Base-by-base conservation (phyloP, 768 basidiomycete genomes). In the Chlorophyllum brunneum region DNA sequence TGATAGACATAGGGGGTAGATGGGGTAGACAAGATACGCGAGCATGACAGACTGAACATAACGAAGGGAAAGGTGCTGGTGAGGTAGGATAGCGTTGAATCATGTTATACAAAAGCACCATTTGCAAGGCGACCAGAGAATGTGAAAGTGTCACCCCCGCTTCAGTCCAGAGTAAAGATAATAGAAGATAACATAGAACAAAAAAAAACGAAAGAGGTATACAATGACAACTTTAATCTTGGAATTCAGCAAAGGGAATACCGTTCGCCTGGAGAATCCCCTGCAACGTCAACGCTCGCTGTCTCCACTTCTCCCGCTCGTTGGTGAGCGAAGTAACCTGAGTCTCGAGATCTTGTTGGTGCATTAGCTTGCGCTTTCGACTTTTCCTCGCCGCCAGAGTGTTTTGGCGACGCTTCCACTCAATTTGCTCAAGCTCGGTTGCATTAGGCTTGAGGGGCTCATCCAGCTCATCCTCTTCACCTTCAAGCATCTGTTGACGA, bases 341-440 rank as follows among this genome's bases (percentile, higher is more conserved):
- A 7, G 70, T 64, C 71, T 88, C 82, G 37, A 92, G 65, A 50
- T 76, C 73, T 51, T 78, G 75, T 62, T 87, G 80, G 58, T 88
- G 78, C 68, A 82, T 77, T 31, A 85, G 67, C 75, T 91, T 92
- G 41, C 90, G 76, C 76, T 81, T 81, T 9, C 89, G 74, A 58
- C 81, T 83, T 41, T 86, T 77, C 3, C 91, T 76, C 16, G 91
- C 91, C 0, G 91, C 90, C 5, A 91, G 65, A 4, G 88, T 90
- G 62, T 92, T 92, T 67, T 85, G 83, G 4, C 85, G 77, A 40
- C 91, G 78, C 75, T 92, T 92, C 46, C 76, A 78, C 67, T 85
- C 86, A 58, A 91, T 89, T 56, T 83, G 82, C 58, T 85, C 79
- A 55, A 74, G 65, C 65, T 82, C 81, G 1, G 73, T 71, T 4